Evolutionary conservation across 257 asterid genomes (phyloP).

Genomic region (Penstemon davidsonii): DNA sequence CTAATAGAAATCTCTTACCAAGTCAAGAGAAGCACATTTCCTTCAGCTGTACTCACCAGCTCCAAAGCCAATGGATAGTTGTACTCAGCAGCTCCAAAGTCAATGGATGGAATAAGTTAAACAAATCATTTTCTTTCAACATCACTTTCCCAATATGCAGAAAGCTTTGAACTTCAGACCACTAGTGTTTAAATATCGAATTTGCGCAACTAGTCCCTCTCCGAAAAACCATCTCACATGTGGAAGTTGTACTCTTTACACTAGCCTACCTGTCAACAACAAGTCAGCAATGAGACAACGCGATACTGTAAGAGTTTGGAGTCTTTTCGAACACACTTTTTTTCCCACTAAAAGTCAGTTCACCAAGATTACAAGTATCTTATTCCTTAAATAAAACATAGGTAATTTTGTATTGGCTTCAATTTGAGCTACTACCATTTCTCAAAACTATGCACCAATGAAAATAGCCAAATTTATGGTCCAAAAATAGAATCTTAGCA

Average conservation of each 20-base stretch:
- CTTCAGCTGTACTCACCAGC: background rate
- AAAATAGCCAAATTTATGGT: background rate
- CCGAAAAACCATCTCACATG: background rate
- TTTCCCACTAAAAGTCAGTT: slow-evolving; percentile 21
- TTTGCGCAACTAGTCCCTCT: background rate
- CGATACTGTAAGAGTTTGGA: slow-evolving; percentile 28
- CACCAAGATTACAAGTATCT: slow-evolving; percentile 4
- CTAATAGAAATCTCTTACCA: too few species aligned
- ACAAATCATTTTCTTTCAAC: slow-evolving; percentile 21
- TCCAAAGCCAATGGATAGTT: slow-evolving; percentile 50
- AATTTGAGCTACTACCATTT: background rate
- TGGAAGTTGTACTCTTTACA: background rate
- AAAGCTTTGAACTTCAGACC: slow-evolving; percentile 22
- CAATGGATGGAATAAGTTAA: background rate
- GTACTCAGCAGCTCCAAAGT: too few species aligned
- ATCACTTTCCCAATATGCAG: slow-evolving; percentile 24
- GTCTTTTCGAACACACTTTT: slow-evolving; percentile 15
- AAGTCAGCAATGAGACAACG: slow-evolving; percentile 44
- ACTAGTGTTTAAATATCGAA: slow-evolving; percentile 28
- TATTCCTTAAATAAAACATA: background rate
- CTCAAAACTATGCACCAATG: background rate
- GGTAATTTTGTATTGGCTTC: background rate
- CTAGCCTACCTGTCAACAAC: slow-evolving; percentile 10
- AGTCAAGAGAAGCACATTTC: too few species aligned
- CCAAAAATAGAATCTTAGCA: background rate